phyloP scores from a whole-genome alignment of 2,329 filamentous ascomycete species.

The Ceratocystis albifundus region DNA sequence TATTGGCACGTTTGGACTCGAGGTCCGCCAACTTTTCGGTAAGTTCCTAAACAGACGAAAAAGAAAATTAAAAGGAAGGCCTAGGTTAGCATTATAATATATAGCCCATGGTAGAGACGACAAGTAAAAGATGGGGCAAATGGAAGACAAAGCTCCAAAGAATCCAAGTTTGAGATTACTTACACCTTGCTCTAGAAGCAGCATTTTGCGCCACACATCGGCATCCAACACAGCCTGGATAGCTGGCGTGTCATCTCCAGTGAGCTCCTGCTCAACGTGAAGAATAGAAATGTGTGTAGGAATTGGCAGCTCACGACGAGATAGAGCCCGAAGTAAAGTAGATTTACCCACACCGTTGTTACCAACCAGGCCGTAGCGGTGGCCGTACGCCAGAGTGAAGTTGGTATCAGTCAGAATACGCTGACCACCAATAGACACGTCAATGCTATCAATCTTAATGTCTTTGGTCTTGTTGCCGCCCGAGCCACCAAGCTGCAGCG shows the following conservation, averaged over 20 bases:
- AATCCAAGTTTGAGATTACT: conserved; percentile 29
- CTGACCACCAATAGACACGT: conserved; percentile 79
- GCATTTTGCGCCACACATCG: conserved; percentile 95
- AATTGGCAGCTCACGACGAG: conserved; percentile 84
- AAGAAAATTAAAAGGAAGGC: neutral
- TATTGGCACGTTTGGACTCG: conserved; percentile 60
- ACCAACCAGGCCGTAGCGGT: conserved; percentile 92
- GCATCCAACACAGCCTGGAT: conserved; percentile 92
- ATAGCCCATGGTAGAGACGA: neutral
- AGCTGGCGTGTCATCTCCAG: conserved; percentile 87
- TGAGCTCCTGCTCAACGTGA: conserved; percentile 96
- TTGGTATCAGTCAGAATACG: conserved; percentile 86
- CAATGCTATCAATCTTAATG: conserved; percentile 93
- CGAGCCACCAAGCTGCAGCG: conserved; percentile 67
- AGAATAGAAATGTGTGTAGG: conserved; percentile 97
- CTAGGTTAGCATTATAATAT: neutral
- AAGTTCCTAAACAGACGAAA: conserved; percentile 50
- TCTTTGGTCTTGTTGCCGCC: conserved; percentile 88
- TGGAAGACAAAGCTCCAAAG: neutral
- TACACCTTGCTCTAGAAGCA: conserved; percentile 77
- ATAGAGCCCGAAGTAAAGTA: conserved; percentile 83
- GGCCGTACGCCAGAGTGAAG: conserved; percentile 79
- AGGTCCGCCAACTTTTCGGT: conserved; percentile 61
- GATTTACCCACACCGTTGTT: conserved; percentile 99
- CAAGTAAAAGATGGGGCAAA: neutral